Percentiles rank a stretch among this genome's conserved stretches.
phyloP scores from a whole-genome alignment of 495 filamentous ascomycete species.

The Oleoguttula mirabilis region DNA sequence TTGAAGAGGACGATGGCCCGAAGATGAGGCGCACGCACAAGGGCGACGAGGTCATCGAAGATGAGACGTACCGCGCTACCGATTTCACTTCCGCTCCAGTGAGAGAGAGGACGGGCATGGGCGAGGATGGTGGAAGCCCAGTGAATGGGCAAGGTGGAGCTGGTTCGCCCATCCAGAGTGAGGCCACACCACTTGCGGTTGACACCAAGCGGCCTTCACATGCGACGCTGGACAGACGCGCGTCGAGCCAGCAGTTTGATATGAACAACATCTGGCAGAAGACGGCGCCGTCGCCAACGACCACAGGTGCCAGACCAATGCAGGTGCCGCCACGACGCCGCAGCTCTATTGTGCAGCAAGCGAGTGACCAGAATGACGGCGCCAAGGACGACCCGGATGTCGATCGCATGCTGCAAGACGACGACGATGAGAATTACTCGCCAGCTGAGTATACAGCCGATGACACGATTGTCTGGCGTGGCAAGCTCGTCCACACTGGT shows the following conservation, averaged over 20 bases:
- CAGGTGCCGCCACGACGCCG: conserved; percentile 36
- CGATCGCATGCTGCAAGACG: conserved; percentile 75
- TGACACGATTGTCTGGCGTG: conserved; percentile 59
- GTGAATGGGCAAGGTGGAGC: background rate
- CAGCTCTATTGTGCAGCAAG: conserved; percentile 37
- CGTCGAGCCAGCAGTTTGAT: conserved; percentile 39
- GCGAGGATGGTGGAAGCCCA: conserved; percentile 15
- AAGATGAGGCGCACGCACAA: conserved; percentile 87
- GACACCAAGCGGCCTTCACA: background rate
- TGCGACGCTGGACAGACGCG: background rate
- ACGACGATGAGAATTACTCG: conserved; percentile 74
- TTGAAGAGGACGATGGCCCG: conserved; percentile 64
- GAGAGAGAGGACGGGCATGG: conserved; percentile 13
- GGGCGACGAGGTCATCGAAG: conserved; percentile 80
- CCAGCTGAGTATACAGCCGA: conserved; percentile 61
- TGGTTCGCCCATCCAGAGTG: conserved; percentile 2
- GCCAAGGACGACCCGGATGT: conserved; percentile 67
- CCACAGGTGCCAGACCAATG: conserved; percentile 23
- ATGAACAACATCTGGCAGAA: conserved; percentile 58
- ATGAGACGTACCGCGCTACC: conserved; percentile 35
- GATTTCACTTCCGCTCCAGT: conserved; percentile 13
- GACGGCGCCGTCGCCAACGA: conserved; percentile 41
- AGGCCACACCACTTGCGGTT: background rate
- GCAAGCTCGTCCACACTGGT: conserved; percentile 40
- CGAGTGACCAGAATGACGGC: conserved; percentile 34